These are phyloP conservation scores for Volvox africanus DNA, from an alignment of 139 green algal species.

Conservation along the genomic window DNA sequence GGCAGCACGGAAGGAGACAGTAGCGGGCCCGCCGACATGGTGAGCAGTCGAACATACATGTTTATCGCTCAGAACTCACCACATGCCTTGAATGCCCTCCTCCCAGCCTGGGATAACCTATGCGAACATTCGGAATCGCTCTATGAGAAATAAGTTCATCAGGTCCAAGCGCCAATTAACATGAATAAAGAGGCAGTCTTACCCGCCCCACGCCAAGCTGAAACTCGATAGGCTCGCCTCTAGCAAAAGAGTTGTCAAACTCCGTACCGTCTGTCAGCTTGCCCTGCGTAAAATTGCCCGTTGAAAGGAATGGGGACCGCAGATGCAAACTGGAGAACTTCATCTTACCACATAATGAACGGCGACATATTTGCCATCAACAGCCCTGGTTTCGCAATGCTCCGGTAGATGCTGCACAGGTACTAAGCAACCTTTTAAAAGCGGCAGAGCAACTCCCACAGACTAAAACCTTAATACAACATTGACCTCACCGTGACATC, in stretches of 20 bases:
- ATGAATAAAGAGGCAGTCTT: background rate
- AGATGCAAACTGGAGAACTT: background rate
- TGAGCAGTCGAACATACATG: no score
- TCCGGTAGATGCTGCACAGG: background rate
- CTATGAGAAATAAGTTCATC: background rate
- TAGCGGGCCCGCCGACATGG: no score
- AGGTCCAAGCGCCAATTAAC: no score
- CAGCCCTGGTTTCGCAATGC: background rate
- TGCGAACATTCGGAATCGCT: background rate
- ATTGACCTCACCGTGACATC: slow-evolving; percentile 1
- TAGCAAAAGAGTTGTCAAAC: slow-evolving; percentile 57
- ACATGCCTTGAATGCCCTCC: slow-evolving; percentile 56
- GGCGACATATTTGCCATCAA: background rate
- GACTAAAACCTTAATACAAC: no score
- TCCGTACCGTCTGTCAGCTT: slow-evolving; percentile 58
- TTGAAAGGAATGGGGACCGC: background rate
- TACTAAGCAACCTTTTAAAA: background rate
- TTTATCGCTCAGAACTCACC: slow-evolving; percentile 23
- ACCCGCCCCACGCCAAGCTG: slow-evolving; percentile 47
- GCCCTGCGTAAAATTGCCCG: slow-evolving; percentile 10
- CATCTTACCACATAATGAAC: slow-evolving; percentile 24
- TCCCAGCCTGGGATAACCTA: slow-evolving; percentile 70
- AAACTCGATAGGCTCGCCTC: slow-evolving; percentile 63
- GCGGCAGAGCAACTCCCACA: background rate
- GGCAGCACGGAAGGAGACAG: no score